Evolutionary conservation across 768 basidiomycete genomes (phyloP).

Genomic region (Rhodotorula diobovata): DNA sequence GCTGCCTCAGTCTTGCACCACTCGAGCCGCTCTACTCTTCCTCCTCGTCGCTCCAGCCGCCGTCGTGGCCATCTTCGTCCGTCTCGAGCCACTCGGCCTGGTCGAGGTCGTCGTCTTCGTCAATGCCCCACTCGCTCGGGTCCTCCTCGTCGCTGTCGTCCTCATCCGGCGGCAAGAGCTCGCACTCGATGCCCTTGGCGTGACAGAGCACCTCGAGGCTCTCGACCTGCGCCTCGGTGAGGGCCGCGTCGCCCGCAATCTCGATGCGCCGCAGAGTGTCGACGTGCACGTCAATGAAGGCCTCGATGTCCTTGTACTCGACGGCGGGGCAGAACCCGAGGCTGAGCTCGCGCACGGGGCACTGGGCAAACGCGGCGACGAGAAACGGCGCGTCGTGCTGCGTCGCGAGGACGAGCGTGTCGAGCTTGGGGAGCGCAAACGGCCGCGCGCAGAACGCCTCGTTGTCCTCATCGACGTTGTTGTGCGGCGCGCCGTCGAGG

Average conservation of each 20-base stretch:
- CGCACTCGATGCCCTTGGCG: conserved; percentile 21
- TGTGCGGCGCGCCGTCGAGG: conserved; percentile 13
- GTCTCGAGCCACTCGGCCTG: conserved; percentile 8
- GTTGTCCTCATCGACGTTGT: conserved; percentile 1
- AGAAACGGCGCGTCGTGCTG: conserved; percentile 15
- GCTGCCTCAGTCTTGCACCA: not conserved
- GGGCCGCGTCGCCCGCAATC: conserved; percentile 13
- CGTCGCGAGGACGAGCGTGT: conserved; percentile 27
- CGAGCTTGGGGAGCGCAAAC: conserved; percentile 12
- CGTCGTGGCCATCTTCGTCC: conserved; percentile 8
- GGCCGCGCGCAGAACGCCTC: conserved; percentile 1
- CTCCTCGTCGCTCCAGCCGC: not conserved
- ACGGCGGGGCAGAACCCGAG: conserved; percentile 32
- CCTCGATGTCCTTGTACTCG: conserved; percentile 11
- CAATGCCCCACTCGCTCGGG: not conserved
- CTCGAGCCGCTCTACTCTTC: not conserved
- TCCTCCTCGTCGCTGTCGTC: not conserved
- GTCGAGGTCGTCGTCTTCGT: conserved; percentile 1
- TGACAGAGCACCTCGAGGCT: conserved; percentile 32
- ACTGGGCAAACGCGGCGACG: not conserved
- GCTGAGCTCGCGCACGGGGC: not conserved
- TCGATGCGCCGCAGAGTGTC: conserved; percentile 17
- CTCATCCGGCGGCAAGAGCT: conserved; percentile 1
- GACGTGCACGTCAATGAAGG: conserved; percentile 15
- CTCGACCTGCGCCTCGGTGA: conserved; percentile 22